A percentile compares a stretch with the other conserved stretches of the same genome.
phyloP scores from a whole-genome alignment of 1,284 basidiomycete species.

The Cryptococcus sp. region DNA sequence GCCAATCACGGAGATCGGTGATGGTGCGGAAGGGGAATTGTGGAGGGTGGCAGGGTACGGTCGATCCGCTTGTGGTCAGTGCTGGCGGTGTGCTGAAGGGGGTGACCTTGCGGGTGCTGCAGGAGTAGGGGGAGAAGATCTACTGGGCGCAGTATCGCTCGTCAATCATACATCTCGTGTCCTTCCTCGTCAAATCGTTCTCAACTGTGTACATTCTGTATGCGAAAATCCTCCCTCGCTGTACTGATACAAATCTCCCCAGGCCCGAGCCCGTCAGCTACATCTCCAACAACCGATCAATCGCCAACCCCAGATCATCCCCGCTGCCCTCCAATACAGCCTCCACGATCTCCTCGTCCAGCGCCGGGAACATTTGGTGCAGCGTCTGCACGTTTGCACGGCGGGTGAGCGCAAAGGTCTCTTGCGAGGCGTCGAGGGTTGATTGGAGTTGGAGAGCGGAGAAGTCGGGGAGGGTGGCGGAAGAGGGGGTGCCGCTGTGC shows the following conservation, averaged over 20 bases:
- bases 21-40: too few species aligned
- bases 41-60: too few species aligned
- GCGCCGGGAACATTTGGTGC: slow-evolving; percentile 76
- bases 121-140: too few species aligned
- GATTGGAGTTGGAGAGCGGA: slow-evolving; percentile 25
- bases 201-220: not conserved
- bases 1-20: too few species aligned
- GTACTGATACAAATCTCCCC: not conserved
- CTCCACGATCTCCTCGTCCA: slow-evolving; percentile 76
- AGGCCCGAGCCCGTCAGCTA: not conserved
- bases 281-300: slow-evolving; percentile 57
- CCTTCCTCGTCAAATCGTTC: not conserved
- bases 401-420: slow-evolving; percentile 31
- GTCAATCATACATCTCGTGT: not conserved
- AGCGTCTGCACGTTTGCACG: slow-evolving; percentile 59
- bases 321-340: slow-evolving; percentile 81
- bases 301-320: slow-evolving; percentile 84
- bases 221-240: not conserved
- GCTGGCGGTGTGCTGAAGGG: too few species aligned
- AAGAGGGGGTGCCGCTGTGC: slow-evolving; percentile 21
- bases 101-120: too few species aligned
- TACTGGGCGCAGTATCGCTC: not conserved
- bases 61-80: too few species aligned
- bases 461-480: slow-evolving; percentile 28
- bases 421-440: slow-evolving; percentile 35